Base-by-base conservation (phyloP, 2,329 filamentous ascomycete species). In the Penicillium brasilianum region DNA sequence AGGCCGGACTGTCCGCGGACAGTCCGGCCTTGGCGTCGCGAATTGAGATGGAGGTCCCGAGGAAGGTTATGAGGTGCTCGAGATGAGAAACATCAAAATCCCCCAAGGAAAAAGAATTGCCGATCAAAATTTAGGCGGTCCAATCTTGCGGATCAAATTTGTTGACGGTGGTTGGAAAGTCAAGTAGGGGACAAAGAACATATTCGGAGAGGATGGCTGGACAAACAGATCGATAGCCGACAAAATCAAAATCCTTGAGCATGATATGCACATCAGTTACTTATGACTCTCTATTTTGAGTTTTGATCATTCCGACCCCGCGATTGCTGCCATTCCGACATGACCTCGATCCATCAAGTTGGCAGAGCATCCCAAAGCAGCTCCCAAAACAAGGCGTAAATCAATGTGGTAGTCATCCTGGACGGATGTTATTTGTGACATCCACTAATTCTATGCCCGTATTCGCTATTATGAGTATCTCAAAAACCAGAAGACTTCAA, bases 141-240 rank as follows among this genome's bases (percentile, higher is more conserved):
- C 78, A 30, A 81, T 59, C 48, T 78, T 78, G 8, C 77, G 76
- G 16, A 76, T 72, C 34, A 81, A 70, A 39, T 78, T 67, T 1
- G 77, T 80, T 28, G 77, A 74, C 0, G 78, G 76, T 0, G 75
- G 74, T 49, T 81, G 78, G 64, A 79, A 80, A 41, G 78, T 59
- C 30, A 79, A 72, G 59, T 80, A 80, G 20, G 78, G 77, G 46
- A 72, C 76, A 64, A 81, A 81, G 71, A 81, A 81, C 57, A 80
- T 76, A 5, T 2, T 36, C 8, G 0, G 8, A 9, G 28, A 28
- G 5, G 9, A 11, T 13, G 13, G 0, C 11, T 4, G 22, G 20
- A 46, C 64, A 11, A 30, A 71, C 68, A 64, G 76, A 77, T 60
- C 74, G 69, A 43, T 55, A 61, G 6, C 69, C 70, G 34, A 70